Evolutionary conservation across 2,329 filamentous ascomycete genomes (phyloP), one percentile per base, ranked within the genome.

Genomic region (Ceratocystis huliohia): DNA sequence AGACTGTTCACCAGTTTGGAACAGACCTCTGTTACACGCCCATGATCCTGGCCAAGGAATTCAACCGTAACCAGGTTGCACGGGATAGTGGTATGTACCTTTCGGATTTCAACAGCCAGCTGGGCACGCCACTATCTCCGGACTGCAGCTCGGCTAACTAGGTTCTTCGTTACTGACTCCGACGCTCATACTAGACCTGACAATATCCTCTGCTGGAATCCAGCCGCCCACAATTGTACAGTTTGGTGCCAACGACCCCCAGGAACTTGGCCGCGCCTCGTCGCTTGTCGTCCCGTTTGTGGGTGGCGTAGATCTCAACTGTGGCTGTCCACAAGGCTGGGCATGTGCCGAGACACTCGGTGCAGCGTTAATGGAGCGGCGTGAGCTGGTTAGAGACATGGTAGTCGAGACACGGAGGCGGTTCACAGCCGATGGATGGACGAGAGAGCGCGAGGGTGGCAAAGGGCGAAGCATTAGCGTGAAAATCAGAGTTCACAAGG

Each of bases 321-420:
- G 87, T 73, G 87, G 87, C 10, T 89, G 87, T 71, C 87, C 87
- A 6, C 87, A 89, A 74, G 82, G 82, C 5, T 89, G 87, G 87
- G 86, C 87, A 0, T 87, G 87, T 71, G 82, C 85, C 53, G 84
- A 86, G 73, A 83, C 79, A 0, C 78, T 89, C 2, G 87, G 87
- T 4, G 87, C 86, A 3, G 84, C 84, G n/a, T 76, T 89, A 44
- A 88, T 89, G 85, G 79, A 83, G 57, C 76, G 79, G 63, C 81
- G 84, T 7, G 82, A 84, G 69, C 77, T 87, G 2, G 86, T 89
- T n/a, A 79, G 82, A 2, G 81, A 84, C 68, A 87, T 89, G 79
- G 81, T 88, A 0, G 72, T 79, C 33, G 81, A 81, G 67, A 84
- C 84, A 20, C 81, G 85, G 66, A 70, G 73, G 45, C 74, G 78